A percentile compares a stretch with the other conserved stretches of the same genome.
Evolutionary conservation across 441 rosid genomes (phyloP).

Genomic region (Corymbia calophylla): DNA sequence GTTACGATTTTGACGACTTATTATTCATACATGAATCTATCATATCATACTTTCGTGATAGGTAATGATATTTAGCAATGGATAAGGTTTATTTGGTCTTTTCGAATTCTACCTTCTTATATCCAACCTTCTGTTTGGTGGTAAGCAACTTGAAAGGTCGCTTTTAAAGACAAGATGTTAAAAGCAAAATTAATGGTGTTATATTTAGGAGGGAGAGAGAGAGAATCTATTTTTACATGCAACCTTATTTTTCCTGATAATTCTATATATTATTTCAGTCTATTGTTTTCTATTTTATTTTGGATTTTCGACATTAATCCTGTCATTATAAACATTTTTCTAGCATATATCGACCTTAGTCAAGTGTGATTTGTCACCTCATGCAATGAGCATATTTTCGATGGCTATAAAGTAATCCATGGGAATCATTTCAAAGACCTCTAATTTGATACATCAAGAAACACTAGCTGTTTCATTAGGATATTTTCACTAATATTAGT

Average conservation of each 20-base stretch:
- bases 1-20: background rate
- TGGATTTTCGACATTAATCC: background rate
- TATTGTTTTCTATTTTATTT: background rate
- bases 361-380: background rate
- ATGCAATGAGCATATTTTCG: background rate
- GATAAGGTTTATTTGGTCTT: background rate
- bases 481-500: background rate
- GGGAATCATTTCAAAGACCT: background rate
- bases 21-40: background rate
- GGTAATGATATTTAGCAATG: background rate
- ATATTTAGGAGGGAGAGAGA: background rate
- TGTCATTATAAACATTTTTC: background rate
- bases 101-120: background rate
- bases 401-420: background rate
- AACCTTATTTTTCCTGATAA: background rate
- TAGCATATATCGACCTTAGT: background rate
- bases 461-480: background rate
- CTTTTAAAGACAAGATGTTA: background rate
- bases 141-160: background rate
- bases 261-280: background rate
- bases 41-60: background rate
- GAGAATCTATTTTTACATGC: background rate
- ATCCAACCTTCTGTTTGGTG: background rate
- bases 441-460: background rate
- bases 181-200: background rate